These are phyloP conservation scores for Candida rishiriensis DNA, from an alignment of 805 yeast species.

Conservation along the genomic window DNA sequence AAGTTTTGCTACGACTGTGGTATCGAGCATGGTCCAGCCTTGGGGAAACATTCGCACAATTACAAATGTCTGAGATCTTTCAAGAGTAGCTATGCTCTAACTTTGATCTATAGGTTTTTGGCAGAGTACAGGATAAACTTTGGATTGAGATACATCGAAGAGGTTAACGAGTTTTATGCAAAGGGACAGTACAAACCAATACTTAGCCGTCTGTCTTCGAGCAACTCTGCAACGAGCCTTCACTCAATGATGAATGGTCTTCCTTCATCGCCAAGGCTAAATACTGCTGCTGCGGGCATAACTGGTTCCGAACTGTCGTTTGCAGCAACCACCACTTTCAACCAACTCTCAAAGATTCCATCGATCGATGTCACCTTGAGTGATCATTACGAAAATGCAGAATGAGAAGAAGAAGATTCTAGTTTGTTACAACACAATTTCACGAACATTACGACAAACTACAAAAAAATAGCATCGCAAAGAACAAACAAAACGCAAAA, in stretches of 20 bases:
- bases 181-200: constrained; percentile 28
- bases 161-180: constrained; percentile 28
- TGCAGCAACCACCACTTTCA: too few species aligned
- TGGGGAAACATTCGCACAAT: constrained; percentile 3
- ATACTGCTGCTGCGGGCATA: too few species aligned
- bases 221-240: neutral
- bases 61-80: constrained; percentile 8
- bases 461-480: too few species aligned
- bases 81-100: constrained; percentile 17
- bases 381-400: too few species aligned
- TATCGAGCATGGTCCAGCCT: constrained; percentile 14
- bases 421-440: too few species aligned
- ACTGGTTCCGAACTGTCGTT: too few species aligned
- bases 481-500: too few species aligned
- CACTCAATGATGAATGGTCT: neutral
- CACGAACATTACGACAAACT: too few species aligned
- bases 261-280: constrained; percentile 7
- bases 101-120: constrained; percentile 30
- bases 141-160: constrained; percentile 29
- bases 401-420: too few species aligned
- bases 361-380: too few species aligned
- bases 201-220: constrained; percentile 5
- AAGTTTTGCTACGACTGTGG: constrained; percentile 31
- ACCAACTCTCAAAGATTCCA: too few species aligned
- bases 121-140: constrained; percentile 28